Base-by-base conservation (phyloP, 2,329 filamentous ascomycete genomes). In the Stylonectria norvegica region DNA sequence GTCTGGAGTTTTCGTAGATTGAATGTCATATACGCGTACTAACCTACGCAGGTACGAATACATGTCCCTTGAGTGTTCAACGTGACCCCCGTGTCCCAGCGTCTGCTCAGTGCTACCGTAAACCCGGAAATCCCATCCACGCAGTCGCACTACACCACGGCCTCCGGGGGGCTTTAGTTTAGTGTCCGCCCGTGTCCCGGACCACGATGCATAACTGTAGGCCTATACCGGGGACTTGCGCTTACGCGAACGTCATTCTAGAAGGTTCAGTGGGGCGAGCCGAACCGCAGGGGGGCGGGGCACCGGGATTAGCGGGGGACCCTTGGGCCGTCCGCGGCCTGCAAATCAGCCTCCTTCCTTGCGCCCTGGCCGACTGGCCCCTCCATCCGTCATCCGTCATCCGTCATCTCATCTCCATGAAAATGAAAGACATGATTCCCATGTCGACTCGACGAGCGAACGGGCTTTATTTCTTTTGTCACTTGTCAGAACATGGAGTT, bases 181-280 rank as follows among this genome's bases (percentile, higher is more conserved):
- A 36, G 34, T 36, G 34, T 22, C 22, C 20, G 34, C 17, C 15
- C 7, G 6, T 14, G 53, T 48, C 53, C 53, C 47, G 27, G 38
- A 40, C 27, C 35, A 20, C 34, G 22, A 12, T 25, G 12, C 22
- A 7, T 25, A 7, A 12, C 36, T 29, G 25, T 32, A 42, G 35
- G 30, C 45, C 31, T 40, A 39, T 62, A 64, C 46, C 61, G 65
- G 51, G 61, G 58, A 35, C 36, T 57, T 69, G 63, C 61, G 60
- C 34, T 47, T 66, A 68, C 45, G 40, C 50, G 43, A 40, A 53
- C 38, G 50, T 40, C 55, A 55, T 69, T 70, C 67, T 68, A 67
- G 67, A 70, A 70, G 63, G 53, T 70, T 70, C 67, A 63, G 65
- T 69, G 67, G 66, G 62, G 55, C 58, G 8, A 6, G 8, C 27